Conservation (phyloP, 768 basidiomycete genomes). For the Sarcomyxa edulis region DNA sequence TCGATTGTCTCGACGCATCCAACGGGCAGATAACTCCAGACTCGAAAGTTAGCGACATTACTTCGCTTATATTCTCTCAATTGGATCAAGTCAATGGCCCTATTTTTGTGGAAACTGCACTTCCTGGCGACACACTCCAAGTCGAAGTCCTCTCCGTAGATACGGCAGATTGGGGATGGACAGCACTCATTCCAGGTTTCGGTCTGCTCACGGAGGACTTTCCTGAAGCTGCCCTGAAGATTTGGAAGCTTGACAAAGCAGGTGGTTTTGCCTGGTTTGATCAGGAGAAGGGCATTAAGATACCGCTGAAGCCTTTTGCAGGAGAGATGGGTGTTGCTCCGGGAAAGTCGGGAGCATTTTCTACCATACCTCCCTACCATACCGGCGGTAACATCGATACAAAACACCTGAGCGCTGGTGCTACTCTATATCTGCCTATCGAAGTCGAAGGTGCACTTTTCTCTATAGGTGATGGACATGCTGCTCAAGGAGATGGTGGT, state of each 20-base stretch:
- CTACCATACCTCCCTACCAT: slow-evolving; percentile 57
- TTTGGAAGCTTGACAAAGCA: slow-evolving; percentile 42
- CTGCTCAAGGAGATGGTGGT: slow-evolving; percentile 66
- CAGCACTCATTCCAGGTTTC: slow-evolving; percentile 53
- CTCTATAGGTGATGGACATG: slow-evolving; percentile 62
- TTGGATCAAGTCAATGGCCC: slow-evolving; percentile 61
- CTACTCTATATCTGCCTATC: slow-evolving; percentile 53
- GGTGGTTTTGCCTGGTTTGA: slow-evolving; percentile 47
- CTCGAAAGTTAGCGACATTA: slow-evolving; percentile 31
- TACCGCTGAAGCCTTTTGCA: slow-evolving; percentile 52
- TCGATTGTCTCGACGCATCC: slow-evolving; percentile 61
- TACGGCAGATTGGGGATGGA: slow-evolving; percentile 61
- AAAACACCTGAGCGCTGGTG: slow-evolving; percentile 45
- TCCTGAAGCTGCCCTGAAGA: slow-evolving; percentile 43
- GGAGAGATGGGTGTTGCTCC: slow-evolving; percentile 63
- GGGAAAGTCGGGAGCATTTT: slow-evolving; percentile 43
- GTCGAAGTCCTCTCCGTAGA: slow-evolving; percentile 51
- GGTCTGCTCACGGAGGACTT: slow-evolving; percentile 55
- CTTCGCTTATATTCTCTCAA: slow-evolving; percentile 37
- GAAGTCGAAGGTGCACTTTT: slow-evolving; percentile 58
- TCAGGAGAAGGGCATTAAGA: slow-evolving; percentile 37
- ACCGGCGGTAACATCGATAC: slow-evolving; percentile 64
- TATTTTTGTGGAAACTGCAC: slow-evolving; percentile 45
- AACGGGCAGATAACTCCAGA: slow-evolving; percentile 50
- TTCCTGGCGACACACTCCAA: slow-evolving; percentile 53